These are phyloP conservation scores for Colletotrichum tropicicola DNA, from an alignment of 2,329 filamentous ascomycete genomes.

Conservation along the genomic window DNA sequence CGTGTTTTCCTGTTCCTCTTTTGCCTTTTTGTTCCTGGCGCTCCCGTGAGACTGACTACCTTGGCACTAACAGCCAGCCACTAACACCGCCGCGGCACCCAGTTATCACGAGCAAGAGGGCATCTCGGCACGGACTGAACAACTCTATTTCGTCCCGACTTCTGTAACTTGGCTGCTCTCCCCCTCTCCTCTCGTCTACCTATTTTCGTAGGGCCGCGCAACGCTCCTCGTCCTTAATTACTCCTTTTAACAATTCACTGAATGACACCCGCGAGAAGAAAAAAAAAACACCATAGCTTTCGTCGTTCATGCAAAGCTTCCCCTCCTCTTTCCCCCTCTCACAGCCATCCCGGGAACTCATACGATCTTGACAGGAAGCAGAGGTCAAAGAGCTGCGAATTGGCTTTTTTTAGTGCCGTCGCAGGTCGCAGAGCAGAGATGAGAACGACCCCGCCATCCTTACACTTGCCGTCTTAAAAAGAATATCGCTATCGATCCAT, in stretches of 20 bases:
- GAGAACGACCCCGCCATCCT: neutral
- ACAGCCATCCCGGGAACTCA: neutral
- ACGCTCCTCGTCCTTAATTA: constrained; percentile 14
- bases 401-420: constrained; percentile 3
- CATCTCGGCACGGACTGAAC: neutral
- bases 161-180: constrained; percentile 5
- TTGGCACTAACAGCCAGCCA: constrained; percentile 1
- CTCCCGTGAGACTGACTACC: neutral
- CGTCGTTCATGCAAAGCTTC: constrained; percentile 14
- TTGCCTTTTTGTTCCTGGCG: neutral
- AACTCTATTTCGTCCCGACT: constrained; percentile 16
- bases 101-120: neutral
- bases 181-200: neutral
- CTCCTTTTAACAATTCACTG: constrained; percentile 2
- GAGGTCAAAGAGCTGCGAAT: constrained; percentile 13
- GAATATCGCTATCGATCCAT: too few species aligned
- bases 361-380: neutral
- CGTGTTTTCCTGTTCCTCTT: neutral
- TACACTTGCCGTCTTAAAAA: neutral
- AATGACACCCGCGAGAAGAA: neutral
- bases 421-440: neutral
- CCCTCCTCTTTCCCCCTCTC: neutral
- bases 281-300: constrained; percentile 5
- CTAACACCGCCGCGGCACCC: neutral
- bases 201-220: neutral